A percentile compares a stretch with the other conserved stretches of the same genome.
phyloP scores from a whole-genome alignment of 768 basidiomycete species.

The Tylopilus vinaceipallidus region DNA sequence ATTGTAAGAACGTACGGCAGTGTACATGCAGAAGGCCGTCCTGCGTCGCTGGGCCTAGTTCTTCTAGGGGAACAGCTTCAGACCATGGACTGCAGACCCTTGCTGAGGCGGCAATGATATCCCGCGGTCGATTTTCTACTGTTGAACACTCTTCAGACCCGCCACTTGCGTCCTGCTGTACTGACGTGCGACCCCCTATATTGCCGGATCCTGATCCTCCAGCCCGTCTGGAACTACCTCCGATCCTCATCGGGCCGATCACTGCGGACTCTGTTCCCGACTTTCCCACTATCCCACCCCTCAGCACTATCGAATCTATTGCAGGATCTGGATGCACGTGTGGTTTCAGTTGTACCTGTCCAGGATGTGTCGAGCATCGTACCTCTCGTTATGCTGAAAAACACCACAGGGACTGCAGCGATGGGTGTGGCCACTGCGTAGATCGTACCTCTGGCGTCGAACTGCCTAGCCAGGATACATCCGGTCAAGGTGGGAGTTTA shows the following conservation, averaged over 20 bases:
- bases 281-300: constrained; percentile 59
- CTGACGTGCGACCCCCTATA: background rate
- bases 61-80: background rate
- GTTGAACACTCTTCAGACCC: constrained; percentile 5
- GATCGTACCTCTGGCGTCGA: constrained; percentile 48
- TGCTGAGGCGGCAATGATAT: constrained; percentile 37
- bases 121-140: constrained; percentile 7
- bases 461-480: constrained; percentile 34
- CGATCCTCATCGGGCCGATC: constrained; percentile 36
- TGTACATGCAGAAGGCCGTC: constrained; percentile 45
- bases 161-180: constrained; percentile 24
- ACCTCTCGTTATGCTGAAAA: constrained; percentile 43
- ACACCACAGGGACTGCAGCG: constrained; percentile 38
- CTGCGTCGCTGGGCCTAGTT: constrained; percentile 2
- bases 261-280: constrained; percentile 33
- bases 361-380: constrained; percentile 73
- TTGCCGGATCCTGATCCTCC: constrained; percentile 1
- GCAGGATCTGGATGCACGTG: constrained; percentile 74
- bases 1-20: constrained; percentile 52
- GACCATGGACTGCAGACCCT: constrained; percentile 33
- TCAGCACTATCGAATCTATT: constrained; percentile 54
- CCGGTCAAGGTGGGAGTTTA: constrained; percentile 29
- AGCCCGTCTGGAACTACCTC: constrained; percentile 46
- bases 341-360: constrained; percentile 65
- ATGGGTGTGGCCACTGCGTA: constrained; percentile 62